Evolutionary conservation across 495 filamentous ascomycete species (phyloP).

Genomic region (Barbatosphaeria neglecta): DNA sequence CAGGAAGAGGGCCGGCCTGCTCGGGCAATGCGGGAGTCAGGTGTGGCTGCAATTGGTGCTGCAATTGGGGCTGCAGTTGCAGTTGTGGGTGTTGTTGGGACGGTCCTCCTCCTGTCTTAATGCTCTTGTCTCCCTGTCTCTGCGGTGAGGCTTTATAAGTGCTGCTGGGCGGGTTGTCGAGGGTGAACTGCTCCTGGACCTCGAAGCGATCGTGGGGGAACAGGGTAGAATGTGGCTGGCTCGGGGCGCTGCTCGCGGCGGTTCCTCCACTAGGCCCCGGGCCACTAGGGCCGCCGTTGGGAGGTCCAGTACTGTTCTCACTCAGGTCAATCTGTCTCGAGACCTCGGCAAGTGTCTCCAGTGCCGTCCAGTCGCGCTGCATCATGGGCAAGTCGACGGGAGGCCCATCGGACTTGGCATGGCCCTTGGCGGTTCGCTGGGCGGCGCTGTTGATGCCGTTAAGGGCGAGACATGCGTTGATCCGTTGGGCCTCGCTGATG

Average conservation of each 20-base stretch:
- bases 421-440: slow-evolving; percentile 19
- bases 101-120: neutral
- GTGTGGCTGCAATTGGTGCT: too few relatives aligned
- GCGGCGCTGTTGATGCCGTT: slow-evolving; percentile 25
- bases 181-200: slow-evolving; percentile 37
- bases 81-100: neutral
- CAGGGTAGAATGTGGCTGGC: slow-evolving; percentile 1
- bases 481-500: slow-evolving; percentile 52
- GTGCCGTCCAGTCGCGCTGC: slow-evolving; percentile 50
- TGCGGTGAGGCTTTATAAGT: slow-evolving; percentile 21
- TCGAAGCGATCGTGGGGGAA: slow-evolving; percentile 23
- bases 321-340: slow-evolving; percentile 54
- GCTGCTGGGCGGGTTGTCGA: slow-evolving; percentile 30
- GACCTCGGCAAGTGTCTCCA: slow-evolving; percentile 74
- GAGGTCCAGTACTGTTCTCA: slow-evolving; percentile 28
- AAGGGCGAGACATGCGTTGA: slow-evolving; percentile 46
- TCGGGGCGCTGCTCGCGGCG: neutral
- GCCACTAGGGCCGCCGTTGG: slow-evolving; percentile 4
- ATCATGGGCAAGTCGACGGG: slow-evolving; percentile 18
- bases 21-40: slow-evolving; percentile 1
- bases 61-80: neutral
- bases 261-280: neutral
- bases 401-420: slow-evolving; percentile 28
- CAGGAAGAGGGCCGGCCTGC: slow-evolving; percentile 3
- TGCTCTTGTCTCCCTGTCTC: slow-evolving; percentile 22